Base-by-base conservation (phyloP, 2,329 filamentous ascomycete species). In the Aspergillus sp. region DNA sequence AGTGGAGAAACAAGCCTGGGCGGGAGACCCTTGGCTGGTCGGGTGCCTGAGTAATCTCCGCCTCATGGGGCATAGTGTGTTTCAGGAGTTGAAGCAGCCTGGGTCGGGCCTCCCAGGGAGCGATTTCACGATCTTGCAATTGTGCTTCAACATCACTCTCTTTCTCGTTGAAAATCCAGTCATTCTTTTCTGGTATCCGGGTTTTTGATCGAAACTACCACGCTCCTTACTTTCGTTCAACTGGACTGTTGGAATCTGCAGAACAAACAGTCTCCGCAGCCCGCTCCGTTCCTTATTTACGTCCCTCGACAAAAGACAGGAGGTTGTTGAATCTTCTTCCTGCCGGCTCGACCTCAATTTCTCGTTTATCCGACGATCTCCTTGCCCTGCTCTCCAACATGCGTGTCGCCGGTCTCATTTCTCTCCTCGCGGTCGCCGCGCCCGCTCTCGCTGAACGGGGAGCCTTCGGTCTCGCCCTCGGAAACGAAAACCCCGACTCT, bases 381-480 rank as follows among this genome's bases (percentile, higher is more conserved):
- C 23, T 50, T 7, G 23, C 13, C 17, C 9, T 23, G 9, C 50
- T n/a, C 45, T 17, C 23, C 46, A 64, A 48, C 31, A 85, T 85
- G 83, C 81, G 79, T 77, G 70, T 77, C 69, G 70, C 77, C 50
- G 71, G 72, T 55, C 62, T 82, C 57, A 53, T 83, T 66, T 71
- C 77, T 19, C 61, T 78, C 46, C 69, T 78, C 59, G 67, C 83
- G 67, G 79, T 77, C 51, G 73, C 77, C 54, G 76, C 81, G 51
- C 82, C 84, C 25, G 76, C 81, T 51, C 73, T 83, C 47, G 82
- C 84, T 47, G 78, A 81, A 43, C 77, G 77, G 41, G 87, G 88
- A 54, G 82, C 75, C 31, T 79, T 90, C 63, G 89, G 89, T 55
- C 90, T 90, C 71, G 83, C 89, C 15, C 80, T 91, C 13, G 89